phyloP scores from a whole-genome alignment of 805 yeast genomes.

The Clavispora fructus region DNA sequence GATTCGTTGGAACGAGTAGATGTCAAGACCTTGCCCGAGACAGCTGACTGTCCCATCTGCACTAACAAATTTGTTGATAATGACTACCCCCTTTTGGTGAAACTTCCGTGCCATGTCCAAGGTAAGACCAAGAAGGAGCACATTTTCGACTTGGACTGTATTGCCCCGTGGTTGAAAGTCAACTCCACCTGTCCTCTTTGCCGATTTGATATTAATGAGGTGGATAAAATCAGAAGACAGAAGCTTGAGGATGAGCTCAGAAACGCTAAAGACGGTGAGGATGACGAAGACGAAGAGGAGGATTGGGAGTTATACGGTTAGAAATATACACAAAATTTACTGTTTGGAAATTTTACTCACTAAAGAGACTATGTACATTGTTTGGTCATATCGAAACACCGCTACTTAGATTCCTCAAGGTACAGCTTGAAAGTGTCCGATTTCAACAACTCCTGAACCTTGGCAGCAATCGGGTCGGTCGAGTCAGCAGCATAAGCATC shows the following conservation, averaged over 20 bases:
- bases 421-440: slow-evolving; percentile 67
- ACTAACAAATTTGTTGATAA: slow-evolving; percentile 68
- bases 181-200: slow-evolving; percentile 83
- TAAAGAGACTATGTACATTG: slow-evolving; percentile 6
- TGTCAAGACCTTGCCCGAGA: slow-evolving; percentile 29
- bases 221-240: slow-evolving; percentile 22
- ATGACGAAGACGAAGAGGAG: slow-evolving; percentile 39
- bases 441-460: slow-evolving; percentile 65
- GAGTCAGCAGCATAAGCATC: slow-evolving; percentile 24
- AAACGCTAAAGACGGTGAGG: slow-evolving; percentile 39
- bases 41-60: slow-evolving; percentile 81
- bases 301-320: slow-evolving; percentile 82
- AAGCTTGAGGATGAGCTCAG: slow-evolving; percentile 31
- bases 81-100: slow-evolving; percentile 72
- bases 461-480: slow-evolving; percentile 50
- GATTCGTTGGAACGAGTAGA: slow-evolving; percentile 72
- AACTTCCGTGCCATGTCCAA: slow-evolving; percentile 56
- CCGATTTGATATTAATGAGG: slow-evolving; percentile 59
- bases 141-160: slow-evolving; percentile 82
- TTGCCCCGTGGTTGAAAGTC: slow-evolving; percentile 80
- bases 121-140: slow-evolving; percentile 41
- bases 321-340: background rate
- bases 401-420: slow-evolving; percentile 20
- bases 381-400: background rate
- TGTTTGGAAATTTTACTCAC: background rate